These are phyloP conservation scores for Mucor indicus DNA, from an alignment of 371 early-diverging fungal genomes.

Conservation along the genomic window DNA sequence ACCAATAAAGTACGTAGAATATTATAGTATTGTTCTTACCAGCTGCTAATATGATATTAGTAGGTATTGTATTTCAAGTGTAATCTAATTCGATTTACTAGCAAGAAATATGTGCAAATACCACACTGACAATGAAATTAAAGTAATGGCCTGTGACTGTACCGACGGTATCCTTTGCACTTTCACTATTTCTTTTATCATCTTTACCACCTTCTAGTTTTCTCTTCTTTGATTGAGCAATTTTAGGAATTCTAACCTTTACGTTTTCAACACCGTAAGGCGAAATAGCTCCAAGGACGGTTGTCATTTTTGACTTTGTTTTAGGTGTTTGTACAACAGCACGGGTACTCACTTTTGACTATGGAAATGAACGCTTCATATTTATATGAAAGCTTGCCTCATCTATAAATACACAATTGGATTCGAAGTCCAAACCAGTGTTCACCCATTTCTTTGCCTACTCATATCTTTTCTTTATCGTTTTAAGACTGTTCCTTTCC, in stretches of 20 bases:
- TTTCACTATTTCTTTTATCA: background rate
- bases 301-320: background rate
- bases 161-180: background rate
- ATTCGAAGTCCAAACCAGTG: background rate
- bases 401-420: conserved; percentile 9
- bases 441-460: background rate
- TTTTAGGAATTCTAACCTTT: background rate
- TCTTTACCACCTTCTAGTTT: background rate
- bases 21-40: too few relatives aligned
- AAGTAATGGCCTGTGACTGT: conserved; percentile 9
- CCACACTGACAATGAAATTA: background rate
- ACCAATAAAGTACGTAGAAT: too few relatives aligned
- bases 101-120: too few relatives aligned
- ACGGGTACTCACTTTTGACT: background rate
- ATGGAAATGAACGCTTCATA: background rate
- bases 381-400: conserved; percentile 6
- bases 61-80: too few relatives aligned
- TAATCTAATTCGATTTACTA: too few relatives aligned
- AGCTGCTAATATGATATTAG: too few relatives aligned
- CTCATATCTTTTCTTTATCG: conserved; percentile 14
- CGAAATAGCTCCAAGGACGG: background rate
- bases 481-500: conserved; percentile 9
- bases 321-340: background rate
- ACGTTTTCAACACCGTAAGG: background rate
- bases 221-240: too few relatives aligned